A percentile compares a stretch with the other conserved stretches of the same genome.
Conservation (phyloP, 2,329 filamentous ascomycete species). For the Ophiocordyceps camponoti-leonardi region DNA sequence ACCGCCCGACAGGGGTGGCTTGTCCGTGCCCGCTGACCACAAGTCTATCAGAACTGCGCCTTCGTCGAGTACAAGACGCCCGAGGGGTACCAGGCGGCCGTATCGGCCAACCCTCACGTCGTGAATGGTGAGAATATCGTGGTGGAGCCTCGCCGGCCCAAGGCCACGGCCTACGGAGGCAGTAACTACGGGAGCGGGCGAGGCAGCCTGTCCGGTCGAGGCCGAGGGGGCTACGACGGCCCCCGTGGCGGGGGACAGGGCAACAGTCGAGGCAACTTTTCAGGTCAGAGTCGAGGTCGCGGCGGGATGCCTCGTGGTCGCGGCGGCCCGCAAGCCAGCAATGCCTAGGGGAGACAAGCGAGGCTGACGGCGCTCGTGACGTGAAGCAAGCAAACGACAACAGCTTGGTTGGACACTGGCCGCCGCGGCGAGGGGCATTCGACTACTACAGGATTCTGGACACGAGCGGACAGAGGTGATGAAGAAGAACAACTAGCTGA, state of each 20-base stretch:
- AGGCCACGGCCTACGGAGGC: slow-evolving; percentile 52
- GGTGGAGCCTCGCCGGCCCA: slow-evolving; percentile 78
- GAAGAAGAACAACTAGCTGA: not conserved
- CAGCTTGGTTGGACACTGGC: not conserved
- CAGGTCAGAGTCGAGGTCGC: slow-evolving; percentile 46
- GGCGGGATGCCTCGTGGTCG: slow-evolving; percentile 49
- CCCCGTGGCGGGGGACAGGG: slow-evolving; percentile 43
- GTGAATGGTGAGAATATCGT: slow-evolving; percentile 69
- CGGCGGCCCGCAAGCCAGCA: slow-evolving; percentile 38
- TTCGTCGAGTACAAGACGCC: slow-evolving; percentile 83
- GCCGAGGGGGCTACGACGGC: slow-evolving; percentile 48
- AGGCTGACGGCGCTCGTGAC: slow-evolving; percentile 1
- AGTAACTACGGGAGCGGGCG: slow-evolving; percentile 47
- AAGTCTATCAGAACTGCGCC: slow-evolving; percentile 60
- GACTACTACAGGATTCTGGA: not conserved
- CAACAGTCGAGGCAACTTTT: slow-evolving; percentile 50
- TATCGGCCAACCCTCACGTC: slow-evolving; percentile 68
- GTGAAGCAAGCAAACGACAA: not conserved
- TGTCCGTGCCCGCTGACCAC: slow-evolving; percentile 1
- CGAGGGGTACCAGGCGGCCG: slow-evolving; percentile 68
- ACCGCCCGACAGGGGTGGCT: slow-evolving; percentile 3
- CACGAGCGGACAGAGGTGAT: not conserved
- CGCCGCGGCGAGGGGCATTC: no score
- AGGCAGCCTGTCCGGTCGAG: slow-evolving; percentile 42
- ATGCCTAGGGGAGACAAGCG: slow-evolving; percentile 20